Conservation (phyloP, 225 moss, liverwort and hornwort genomes). For the Anthoceros angustus region DNA sequence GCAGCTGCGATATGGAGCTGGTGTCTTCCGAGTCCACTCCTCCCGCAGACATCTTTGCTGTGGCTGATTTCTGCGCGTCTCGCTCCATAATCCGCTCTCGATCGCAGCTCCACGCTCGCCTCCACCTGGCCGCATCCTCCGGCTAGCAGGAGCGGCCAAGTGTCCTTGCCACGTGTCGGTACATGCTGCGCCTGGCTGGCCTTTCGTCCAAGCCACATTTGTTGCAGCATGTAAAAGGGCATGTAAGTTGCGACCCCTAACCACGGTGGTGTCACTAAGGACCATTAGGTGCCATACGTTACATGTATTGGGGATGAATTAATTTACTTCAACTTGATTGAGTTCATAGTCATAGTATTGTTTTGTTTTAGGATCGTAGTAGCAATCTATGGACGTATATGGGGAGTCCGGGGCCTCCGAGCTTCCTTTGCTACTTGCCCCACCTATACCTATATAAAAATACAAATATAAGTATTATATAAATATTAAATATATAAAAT, state of each 20-base stretch:
- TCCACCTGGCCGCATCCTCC: not conserved
- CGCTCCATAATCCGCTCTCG: too few species aligned
- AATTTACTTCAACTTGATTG: constrained; percentile 13
- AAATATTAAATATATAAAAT: not conserved
- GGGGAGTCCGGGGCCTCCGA: not conserved
- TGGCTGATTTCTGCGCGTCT: too few species aligned
- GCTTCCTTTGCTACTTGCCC: not conserved
- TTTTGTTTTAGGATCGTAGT: constrained; percentile 89
- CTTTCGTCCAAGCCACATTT: constrained; percentile 3
- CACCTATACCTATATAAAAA: not conserved
- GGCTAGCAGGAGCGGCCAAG: not conserved
- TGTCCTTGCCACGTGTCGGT: not conserved
- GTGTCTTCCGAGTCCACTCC: too few species aligned
- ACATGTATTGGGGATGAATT: not conserved
- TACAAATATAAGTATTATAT: not conserved
- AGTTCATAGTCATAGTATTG: constrained; percentile 54
- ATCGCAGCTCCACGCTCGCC: not conserved
- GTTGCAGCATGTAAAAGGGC: too few species aligned
- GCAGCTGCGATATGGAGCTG: too few species aligned
- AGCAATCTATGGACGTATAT: constrained; percentile 56
- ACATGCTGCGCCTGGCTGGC: not conserved
- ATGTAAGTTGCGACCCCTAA: too few species aligned
- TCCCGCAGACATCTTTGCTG: too few species aligned
- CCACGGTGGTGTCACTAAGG: constrained; percentile 16
- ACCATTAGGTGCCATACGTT: not conserved